Evolutionary conservation across 345 rosid species (phyloP), one percentile per base, ranked within the genome.

Genomic region (Ceriops zippeliana): DNA sequence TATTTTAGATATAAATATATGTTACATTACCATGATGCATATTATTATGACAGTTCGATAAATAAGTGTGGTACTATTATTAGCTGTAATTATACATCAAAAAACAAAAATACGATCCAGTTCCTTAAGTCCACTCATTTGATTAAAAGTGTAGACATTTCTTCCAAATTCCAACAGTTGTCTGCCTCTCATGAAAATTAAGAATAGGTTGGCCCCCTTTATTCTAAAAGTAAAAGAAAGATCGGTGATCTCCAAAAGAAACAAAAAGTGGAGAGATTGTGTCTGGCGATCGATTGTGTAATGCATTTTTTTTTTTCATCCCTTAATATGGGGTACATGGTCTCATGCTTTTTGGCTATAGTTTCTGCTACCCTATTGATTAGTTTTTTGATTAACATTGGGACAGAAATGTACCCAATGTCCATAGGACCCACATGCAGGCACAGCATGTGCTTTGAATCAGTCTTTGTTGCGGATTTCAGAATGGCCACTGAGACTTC

Each of bases 401-500:
- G 35, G 15, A 24, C 74, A 46, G 37, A 34, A 11, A 38, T 42
- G 58, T 60, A 53, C 68, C 26, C 52, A n/a, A 20, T 64, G 32
- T 47, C 28, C 32, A 66, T 15, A 31, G 76, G 76, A 31, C 81
- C 81, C 79, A 64, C 70, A 5, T 47, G 26, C 73, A 65, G 68
- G 72, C 20, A 54, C 24, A 61, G 66, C 81, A 79, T 72, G 81
- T 79, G 86, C 74, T 67, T 38, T 56, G 47, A 66, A 63, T 61
- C 80, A 77, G 76, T 31, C 62, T 56, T 68, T 82, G 79, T 70
- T 74, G 79, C 77, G 75, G 61, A 70, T 68, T 82, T 74, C 72
- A 69, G 73, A 74, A 52, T 67, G 72, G 64, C 68, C 76, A 67
- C 73, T 63, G 1, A n/a, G 30, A 54, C 68, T 37, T 56, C 42